Conservation (phyloP, 75 land plant species). For the Cupressus sempervirens region DNA sequence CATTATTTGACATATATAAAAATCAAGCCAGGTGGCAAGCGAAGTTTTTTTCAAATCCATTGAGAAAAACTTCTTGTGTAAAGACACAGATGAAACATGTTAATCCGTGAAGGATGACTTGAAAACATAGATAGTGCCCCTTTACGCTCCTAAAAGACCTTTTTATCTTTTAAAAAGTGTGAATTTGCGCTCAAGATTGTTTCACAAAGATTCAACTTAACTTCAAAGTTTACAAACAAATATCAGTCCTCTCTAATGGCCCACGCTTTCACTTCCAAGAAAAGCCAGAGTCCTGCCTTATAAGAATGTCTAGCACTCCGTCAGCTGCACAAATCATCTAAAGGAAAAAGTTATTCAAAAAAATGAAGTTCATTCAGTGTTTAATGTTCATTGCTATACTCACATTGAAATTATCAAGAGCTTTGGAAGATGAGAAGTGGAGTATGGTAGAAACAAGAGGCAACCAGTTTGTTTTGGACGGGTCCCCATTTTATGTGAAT, state of each 20-base stretch:
- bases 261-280: conserved; percentile 3
- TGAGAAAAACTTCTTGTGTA: too few relatives aligned
- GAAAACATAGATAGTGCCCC: background rate
- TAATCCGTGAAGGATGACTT: background rate
- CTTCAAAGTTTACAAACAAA: background rate
- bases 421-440: conserved; percentile 19
- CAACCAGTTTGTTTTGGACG: conserved; percentile 48
- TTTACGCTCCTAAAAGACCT: background rate
- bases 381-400: background rate
- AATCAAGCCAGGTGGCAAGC: too few relatives aligned
- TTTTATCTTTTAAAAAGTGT: background rate
- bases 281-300: background rate
- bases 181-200: background rate
- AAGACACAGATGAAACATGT: too few relatives aligned
- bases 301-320: too few relatives aligned
- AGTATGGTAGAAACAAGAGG: conserved; percentile 50
- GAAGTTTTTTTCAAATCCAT: too few relatives aligned
- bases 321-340: too few relatives aligned
- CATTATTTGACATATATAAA: too few relatives aligned
- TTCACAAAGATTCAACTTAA: background rate
- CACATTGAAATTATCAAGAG: background rate
- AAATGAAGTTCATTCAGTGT: background rate
- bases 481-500: conserved; percentile 26
- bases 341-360: too few relatives aligned
- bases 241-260: background rate